These are phyloP conservation scores for Striga hermonthica DNA, from an alignment of 305 asterid genomes.

Conservation along the genomic window DNA sequence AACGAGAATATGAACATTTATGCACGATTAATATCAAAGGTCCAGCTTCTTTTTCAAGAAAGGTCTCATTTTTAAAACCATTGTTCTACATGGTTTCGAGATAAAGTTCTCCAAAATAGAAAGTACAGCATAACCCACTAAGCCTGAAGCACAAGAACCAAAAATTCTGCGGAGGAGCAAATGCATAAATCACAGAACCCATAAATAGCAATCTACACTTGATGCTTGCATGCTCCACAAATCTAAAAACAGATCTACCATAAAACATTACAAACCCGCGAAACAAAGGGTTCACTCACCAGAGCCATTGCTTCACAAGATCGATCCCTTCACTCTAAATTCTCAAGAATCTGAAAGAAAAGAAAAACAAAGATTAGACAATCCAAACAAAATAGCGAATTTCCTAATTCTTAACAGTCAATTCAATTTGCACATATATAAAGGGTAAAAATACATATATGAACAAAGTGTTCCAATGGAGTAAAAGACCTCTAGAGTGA, in stretches of 20 bases:
- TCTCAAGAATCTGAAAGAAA: slow-evolving; percentile 31
- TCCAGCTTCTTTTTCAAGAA: too few species aligned
- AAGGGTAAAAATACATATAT: neutral
- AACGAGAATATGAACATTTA: too few species aligned
- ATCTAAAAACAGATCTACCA: slow-evolving; percentile 36
- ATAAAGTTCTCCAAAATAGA: too few species aligned
- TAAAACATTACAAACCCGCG: neutral
- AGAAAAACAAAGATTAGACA: neutral
- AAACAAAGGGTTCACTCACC: slow-evolving; percentile 42
- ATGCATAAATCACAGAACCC: neutral
- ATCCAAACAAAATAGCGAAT: neutral
- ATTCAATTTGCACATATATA: neutral
- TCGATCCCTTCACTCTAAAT: slow-evolving; percentile 9
- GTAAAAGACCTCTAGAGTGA: slow-evolving; percentile 12
- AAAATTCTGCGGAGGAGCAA: neutral
- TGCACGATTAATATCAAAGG: too few species aligned
- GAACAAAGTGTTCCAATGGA: neutral
- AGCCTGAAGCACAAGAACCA: too few species aligned
- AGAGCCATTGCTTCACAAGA: slow-evolving; percentile 53
- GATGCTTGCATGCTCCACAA: neutral
- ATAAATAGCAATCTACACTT: neutral
- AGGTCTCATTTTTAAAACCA: too few species aligned
- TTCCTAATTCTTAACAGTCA: too few species aligned
- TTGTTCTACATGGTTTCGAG: too few species aligned
- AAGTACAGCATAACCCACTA: too few species aligned